Percentiles rank a stretch among this genome's conserved stretches.
These are phyloP conservation scores for Hericium rajendrae DNA, from an alignment of 768 basidiomycete genomes.

Conservation along the genomic window DNA sequence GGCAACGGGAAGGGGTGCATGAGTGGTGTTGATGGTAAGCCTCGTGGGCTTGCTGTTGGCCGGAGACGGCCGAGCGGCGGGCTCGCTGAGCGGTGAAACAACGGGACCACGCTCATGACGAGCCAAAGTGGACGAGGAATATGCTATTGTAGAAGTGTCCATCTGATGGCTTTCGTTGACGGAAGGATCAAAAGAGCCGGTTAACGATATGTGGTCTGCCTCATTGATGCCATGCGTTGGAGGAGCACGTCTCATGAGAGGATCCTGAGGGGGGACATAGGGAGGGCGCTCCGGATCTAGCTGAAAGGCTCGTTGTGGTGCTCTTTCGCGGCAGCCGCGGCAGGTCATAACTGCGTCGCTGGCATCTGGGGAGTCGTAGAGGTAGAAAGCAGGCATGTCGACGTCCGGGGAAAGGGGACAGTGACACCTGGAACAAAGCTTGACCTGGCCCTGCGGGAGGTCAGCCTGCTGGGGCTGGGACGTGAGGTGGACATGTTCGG, in stretches of 20 bases:
- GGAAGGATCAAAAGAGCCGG: neutral
- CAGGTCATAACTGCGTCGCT: conserved; percentile 11
- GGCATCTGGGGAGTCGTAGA: conserved; percentile 6
- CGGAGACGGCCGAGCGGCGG: conserved; percentile 2
- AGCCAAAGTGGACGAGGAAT: neutral
- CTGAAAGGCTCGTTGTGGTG: neutral
- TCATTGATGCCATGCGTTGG: conserved; percentile 4
- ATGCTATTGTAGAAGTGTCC: neutral
- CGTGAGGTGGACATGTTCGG: conserved; percentile 2
- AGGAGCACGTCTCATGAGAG: neutral
- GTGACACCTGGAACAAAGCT: conserved; percentile 11
- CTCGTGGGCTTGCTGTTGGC: neutral
- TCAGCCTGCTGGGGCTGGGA: conserved; percentile 10
- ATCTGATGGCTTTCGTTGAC: neutral
- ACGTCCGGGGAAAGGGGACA: conserved; percentile 11
- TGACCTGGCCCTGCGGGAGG: conserved; percentile 8
- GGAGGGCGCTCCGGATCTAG: neutral
- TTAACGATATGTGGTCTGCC: neutral
- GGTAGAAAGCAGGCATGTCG: conserved; percentile 5
- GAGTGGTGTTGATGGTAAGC: conserved; percentile 18
- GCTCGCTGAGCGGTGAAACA: conserved; percentile 23
- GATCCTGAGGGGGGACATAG: conserved; percentile 1
- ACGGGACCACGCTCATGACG: neutral
- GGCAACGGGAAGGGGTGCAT: conserved; percentile 14
- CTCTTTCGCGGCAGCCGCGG: conserved; percentile 8